Evolutionary conservation across 306 rosid species (phyloP).

Genomic region (Dryas octopetala): DNA sequence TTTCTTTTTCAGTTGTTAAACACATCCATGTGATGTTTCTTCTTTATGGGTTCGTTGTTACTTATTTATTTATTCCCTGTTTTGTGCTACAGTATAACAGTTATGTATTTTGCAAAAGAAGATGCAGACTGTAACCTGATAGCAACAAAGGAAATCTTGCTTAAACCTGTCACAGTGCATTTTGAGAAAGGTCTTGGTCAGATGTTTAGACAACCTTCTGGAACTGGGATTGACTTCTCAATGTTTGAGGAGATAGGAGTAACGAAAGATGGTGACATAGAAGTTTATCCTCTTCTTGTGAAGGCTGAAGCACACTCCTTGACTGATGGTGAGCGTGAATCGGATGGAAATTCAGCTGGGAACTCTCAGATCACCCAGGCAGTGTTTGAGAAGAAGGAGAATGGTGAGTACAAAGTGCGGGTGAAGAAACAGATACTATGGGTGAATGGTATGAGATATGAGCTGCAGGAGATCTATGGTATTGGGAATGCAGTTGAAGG

Average conservation of each 20-base stretch:
- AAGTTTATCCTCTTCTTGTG: conserved; percentile 53
- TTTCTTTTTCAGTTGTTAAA: neutral
- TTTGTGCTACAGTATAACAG: conserved; percentile 42
- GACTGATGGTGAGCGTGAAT: conserved; percentile 21
- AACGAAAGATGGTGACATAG: conserved; percentile 25
- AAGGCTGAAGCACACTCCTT: conserved; percentile 39
- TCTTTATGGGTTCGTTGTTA: neutral
- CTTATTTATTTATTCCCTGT: neutral
- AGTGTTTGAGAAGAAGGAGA: conserved; percentile 41
- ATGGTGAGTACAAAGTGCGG: conserved; percentile 41
- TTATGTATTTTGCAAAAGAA: conserved; percentile 47
- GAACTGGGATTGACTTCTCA: conserved; percentile 50
- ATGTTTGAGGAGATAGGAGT: conserved; percentile 31
- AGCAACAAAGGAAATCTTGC: conserved; percentile 38
- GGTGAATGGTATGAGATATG: conserved; percentile 45
- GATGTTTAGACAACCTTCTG: conserved; percentile 44
- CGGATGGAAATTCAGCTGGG: conserved; percentile 19
- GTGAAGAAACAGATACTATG: conserved; percentile 49
- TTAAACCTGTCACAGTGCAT: conserved; percentile 36
- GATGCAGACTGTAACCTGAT: conserved; percentile 30
- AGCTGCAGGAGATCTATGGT: conserved; percentile 53
- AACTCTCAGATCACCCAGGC: conserved; percentile 53
- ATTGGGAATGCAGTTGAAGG: conserved; percentile 43
- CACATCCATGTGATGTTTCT: neutral
- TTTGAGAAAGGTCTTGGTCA: conserved; percentile 44